These are phyloP conservation scores for Erucastrum elatum DNA, from an alignment of 345 rosid genomes.

Conservation along the genomic window DNA sequence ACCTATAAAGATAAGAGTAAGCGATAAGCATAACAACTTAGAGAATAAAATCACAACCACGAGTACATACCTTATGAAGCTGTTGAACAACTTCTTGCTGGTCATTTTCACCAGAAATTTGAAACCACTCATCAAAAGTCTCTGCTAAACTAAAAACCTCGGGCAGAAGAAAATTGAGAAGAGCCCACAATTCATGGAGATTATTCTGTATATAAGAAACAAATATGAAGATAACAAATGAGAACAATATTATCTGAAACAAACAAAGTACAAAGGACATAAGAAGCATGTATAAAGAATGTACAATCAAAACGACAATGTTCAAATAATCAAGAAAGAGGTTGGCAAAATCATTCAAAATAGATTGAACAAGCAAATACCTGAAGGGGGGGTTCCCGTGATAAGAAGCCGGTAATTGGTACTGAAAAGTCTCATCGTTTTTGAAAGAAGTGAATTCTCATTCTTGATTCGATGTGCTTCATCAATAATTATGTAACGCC, in stretches of 20 bases:
- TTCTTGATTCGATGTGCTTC: conserved; percentile 98
- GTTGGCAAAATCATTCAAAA: not conserved
- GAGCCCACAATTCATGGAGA: conserved; percentile 98
- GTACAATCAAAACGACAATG: not conserved
- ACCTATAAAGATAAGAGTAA: conserved; percentile 51
- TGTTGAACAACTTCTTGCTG: conserved; percentile 99
- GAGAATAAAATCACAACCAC: not conserved
- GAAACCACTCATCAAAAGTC: conserved; percentile 99
- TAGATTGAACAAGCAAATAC: conserved; percentile 42
- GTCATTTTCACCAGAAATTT: conserved; percentile 97
- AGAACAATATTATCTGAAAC: not conserved
- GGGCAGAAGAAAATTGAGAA: conserved; percentile 88
- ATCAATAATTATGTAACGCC: conserved; percentile 97
- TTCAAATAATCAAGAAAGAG: conserved; percentile 18
- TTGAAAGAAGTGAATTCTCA: conserved; percentile 93
- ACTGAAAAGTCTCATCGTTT: conserved; percentile 86
- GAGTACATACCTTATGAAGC: conserved; percentile 77
- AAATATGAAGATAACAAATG: conserved; percentile 3
- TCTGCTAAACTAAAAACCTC: conserved; percentile 99
- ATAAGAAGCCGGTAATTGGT: conserved; percentile 94
- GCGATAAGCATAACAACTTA: not conserved
- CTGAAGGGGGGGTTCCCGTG: conserved; percentile 99
- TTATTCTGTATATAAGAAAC: conserved; percentile 68
- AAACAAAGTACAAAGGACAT: not conserved
- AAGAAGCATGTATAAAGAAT: conserved; percentile 10